These are phyloP conservation scores for Cytospora paraplurivora DNA, from an alignment of 2,329 filamentous ascomycete species.

Conservation along the genomic window DNA sequence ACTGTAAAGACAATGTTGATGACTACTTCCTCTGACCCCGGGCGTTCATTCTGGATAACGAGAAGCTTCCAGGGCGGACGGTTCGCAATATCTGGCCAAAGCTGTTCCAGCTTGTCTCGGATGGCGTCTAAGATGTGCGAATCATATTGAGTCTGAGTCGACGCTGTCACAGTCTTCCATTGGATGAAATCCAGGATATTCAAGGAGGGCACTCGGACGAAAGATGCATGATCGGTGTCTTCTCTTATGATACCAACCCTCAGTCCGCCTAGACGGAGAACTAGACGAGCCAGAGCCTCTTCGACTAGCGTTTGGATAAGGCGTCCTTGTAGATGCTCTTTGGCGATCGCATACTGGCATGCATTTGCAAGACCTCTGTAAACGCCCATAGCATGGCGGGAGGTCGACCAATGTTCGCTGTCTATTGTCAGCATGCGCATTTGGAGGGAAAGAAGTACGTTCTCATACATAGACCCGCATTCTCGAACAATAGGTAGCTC, in stretches of 20 bases:
- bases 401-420: conserved; percentile 50
- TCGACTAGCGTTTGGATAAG: conserved; percentile 36
- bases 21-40: conserved; percentile 31
- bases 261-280: conserved; percentile 49
- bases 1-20: conserved; percentile 50
- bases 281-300: conserved; percentile 43
- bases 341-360: conserved; percentile 43
- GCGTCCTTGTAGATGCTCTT: conserved; percentile 22
- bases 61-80: conserved; percentile 52
- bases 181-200: conserved; percentile 48
- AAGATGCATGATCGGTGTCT: conserved; percentile 46
- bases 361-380: conserved; percentile 51
- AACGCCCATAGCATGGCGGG: conserved; percentile 49
- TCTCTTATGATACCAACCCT: conserved; percentile 51
- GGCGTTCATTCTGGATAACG: conserved; percentile 36
- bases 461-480: conserved; percentile 28
- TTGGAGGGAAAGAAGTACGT: neutral
- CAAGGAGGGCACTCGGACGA: conserved; percentile 46
- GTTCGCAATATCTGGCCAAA: conserved; percentile 44
- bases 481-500: conserved; percentile 25
- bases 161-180: conserved; percentile 33
- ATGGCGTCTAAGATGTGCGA: conserved; percentile 38
- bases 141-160: conserved; percentile 32
- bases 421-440: neutral
- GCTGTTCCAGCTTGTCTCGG: conserved; percentile 43